Base-by-base conservation (phyloP, 73 alveolate species). In the Tetrahymena malaccensis region DNA sequence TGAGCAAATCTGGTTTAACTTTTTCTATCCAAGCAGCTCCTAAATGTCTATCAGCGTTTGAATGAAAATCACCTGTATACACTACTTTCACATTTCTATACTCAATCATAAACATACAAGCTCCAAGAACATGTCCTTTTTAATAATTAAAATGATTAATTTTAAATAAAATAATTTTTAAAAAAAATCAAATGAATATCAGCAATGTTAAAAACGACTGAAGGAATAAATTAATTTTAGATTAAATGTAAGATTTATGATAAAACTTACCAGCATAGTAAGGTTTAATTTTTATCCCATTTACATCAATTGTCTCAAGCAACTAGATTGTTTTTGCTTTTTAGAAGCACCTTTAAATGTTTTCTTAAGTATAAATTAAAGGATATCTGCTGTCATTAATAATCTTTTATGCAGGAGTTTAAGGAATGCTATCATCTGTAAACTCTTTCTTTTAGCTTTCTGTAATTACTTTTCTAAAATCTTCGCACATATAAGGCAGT, bases 81-180 rank as follows among this genome's bases (percentile, higher is more conserved):
- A 99, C 99, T 15, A 99, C 99, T 43, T 98, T 95, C 94, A 97
- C 98, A 58, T 99, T 99, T 93, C 98, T 96, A 94, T 98, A 98
- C 95, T 98, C 99, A 22, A 97, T 96, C 95, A 95, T 96, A 95
- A 97, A 98, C 97, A 96, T 93, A 27, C 97, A 95, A n/a, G 99
- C 99, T 17, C 99, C 99, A 34, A 99, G 97, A 31, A 99, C 99
- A 96, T 99, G 99, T 4, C 99, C 99, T n/a, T 50, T 44, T 44
- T 21, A 5, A 19, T 2, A 50, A 19, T 15, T 21, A 44, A 44
- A 44, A 44, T 44, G 58, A 17, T 44, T 13, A 44, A 44, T 44
- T 50, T 50, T 10, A 50, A 50, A 50, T 50, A 50, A 50, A 50
- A 50, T 50, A 5, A 50, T 50, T 50, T 21, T 50, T 40, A 6